phyloP scores from a whole-genome alignment of 257 asterid species.

The Solanum corneliomulleri region DNA sequence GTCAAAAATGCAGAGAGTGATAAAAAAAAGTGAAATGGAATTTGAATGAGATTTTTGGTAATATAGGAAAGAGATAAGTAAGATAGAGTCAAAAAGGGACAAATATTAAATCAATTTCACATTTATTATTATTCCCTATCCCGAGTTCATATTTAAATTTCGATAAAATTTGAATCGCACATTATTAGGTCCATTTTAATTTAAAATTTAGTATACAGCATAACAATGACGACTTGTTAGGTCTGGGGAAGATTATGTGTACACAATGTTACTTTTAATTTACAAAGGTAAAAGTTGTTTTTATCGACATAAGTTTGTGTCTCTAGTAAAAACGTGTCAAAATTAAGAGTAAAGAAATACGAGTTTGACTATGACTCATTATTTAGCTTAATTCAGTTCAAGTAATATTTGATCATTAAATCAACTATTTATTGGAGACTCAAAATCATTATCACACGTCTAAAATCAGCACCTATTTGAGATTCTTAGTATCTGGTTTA shows the following conservation, averaged over 20 bases:
- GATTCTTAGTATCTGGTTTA: neutral
- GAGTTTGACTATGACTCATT: neutral
- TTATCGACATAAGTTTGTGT: rapidly evolving
- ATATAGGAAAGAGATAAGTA: neutral
- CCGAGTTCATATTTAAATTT: neutral
- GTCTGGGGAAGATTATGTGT: rapidly evolving
- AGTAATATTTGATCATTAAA: neutral
- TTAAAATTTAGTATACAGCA: neutral
- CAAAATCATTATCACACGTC: neutral
- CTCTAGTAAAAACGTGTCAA: neutral
- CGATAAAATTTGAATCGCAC: neutral
- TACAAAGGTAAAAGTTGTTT: neutral
- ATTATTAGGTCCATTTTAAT: too few relatives aligned
- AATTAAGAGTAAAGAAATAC: neutral
- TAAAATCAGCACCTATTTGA: too few relatives aligned
- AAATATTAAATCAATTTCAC: neutral
- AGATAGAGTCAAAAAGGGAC: neutral
- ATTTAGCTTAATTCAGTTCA: neutral
- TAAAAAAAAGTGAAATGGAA: neutral
- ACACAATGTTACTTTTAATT: rapidly evolving
- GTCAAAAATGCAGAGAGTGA: neutral
- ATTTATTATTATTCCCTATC: neutral
- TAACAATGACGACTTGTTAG: neutral
- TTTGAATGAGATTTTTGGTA: neutral
- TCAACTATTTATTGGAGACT: neutral